Evolutionary conservation across 257 asterid genomes (phyloP), one percentile per base, ranked within the genome.

Genomic region (Rhazya stricta): DNA sequence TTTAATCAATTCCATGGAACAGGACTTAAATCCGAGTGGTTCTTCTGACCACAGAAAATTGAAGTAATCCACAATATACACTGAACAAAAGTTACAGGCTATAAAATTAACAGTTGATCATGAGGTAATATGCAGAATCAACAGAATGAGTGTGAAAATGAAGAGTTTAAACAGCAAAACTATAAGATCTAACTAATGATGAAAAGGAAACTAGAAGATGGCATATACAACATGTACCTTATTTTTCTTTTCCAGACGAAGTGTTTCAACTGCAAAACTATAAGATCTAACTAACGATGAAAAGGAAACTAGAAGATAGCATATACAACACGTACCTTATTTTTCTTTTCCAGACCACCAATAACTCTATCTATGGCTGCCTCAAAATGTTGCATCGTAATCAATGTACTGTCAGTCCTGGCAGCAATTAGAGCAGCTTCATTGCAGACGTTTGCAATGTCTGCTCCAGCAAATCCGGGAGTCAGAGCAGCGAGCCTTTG

Each of bases 381-480:
- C 75, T 90, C 97, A 87, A 93, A 91, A 85, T 94, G 96, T 65
- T 91, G 78, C 88, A 86, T 90, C 8, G 84, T 88, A 66, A 91
- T 82, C 48, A 87, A 11, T 10, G 76, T 67, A 54, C 88, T 80
- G 42, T 91, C 97, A 72, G 58, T 68, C 81, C 98, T 90, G 27
- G 91, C 97, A 13, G 98, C 98, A 80, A 94, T 83, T 53, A 94
- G 82, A 76, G 98, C 97, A 82, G 98, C 98, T 77, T 94, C 97
- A 78, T 94, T 94, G 70, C 98, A 94, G 27, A 94, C 93, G 80
- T 91, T 94, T 30, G 96, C 96, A 73, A 94, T 94, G 83, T 94
- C 98, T 19, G 98, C 98, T 45, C 98, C 98, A 51, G 98, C 92
- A 84, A 93, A 90, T 57, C 98, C 98, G 45, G 98, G 98, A 50